Conservation (phyloP, 1,284 basidiomycete genomes). For the Tilletia walkeri region DNA sequence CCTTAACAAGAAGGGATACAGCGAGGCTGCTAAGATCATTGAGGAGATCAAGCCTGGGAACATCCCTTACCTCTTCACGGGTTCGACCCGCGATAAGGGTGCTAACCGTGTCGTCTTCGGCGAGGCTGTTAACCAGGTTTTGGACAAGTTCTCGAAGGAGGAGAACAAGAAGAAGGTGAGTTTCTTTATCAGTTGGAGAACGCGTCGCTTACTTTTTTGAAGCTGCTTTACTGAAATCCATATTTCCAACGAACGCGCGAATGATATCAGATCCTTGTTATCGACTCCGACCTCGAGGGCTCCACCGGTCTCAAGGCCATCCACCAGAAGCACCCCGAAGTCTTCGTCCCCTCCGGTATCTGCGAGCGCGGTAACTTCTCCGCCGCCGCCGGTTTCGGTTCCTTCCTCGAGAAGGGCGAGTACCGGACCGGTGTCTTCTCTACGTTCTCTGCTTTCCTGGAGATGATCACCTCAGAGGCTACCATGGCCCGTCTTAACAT, state of each 20-base stretch:
- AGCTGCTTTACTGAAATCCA: not conserved
- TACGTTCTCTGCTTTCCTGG: slow-evolving; percentile 81
- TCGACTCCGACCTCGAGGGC: slow-evolving; percentile 81
- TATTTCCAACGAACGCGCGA: no score
- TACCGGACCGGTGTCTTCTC: slow-evolving; percentile 63
- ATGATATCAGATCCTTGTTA: slow-evolving; percentile 69
- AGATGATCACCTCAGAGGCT: slow-evolving; percentile 80
- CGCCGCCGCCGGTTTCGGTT: slow-evolving; percentile 81
- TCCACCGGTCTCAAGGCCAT: slow-evolving; percentile 80
- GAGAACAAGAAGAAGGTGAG: slow-evolving; percentile 20
- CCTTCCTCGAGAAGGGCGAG: slow-evolving; percentile 32
- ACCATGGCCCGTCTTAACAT: slow-evolving; percentile 68
- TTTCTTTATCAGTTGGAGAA: not conserved
- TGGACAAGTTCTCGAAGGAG: slow-evolving; percentile 61
- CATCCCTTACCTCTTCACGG: slow-evolving; percentile 66
- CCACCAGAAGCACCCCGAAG: slow-evolving; percentile 80
- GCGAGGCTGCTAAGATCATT: slow-evolving; percentile 64
- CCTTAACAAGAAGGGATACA: slow-evolving; percentile 67
- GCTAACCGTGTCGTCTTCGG: slow-evolving; percentile 79
- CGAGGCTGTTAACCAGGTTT: slow-evolving; percentile 72
- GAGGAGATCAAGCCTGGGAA: slow-evolving; percentile 66
- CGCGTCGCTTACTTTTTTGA: not conserved
- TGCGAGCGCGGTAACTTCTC: slow-evolving; percentile 80
- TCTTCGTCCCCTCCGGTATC: slow-evolving; percentile 77
- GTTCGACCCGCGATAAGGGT: slow-evolving; percentile 69